These are phyloP conservation scores for Mariannaea elegans DNA, from an alignment of 2,329 filamentous ascomycete species.

Conservation along the genomic window DNA sequence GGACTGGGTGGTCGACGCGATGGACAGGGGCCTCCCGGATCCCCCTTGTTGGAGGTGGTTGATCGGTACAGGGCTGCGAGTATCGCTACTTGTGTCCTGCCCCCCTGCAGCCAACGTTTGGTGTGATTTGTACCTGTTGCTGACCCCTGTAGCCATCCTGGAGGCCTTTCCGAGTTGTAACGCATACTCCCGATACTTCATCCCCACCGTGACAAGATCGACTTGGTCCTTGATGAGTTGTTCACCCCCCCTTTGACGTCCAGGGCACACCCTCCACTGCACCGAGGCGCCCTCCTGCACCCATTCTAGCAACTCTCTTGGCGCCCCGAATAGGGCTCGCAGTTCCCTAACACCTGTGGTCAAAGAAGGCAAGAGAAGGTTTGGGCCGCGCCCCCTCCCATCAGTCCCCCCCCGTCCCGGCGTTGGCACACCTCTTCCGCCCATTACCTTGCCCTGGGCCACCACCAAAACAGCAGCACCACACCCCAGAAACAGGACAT, in stretches of 20 bases:
- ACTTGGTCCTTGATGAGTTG: not conserved
- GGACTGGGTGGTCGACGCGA: constrained; percentile 16
- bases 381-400: constrained; percentile 14
- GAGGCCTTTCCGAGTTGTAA: constrained; percentile 17
- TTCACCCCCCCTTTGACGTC: not conserved
- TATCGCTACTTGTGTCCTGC: constrained; percentile 15
- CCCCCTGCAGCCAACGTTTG: constrained; percentile 11
- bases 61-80: constrained; percentile 16
- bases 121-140: not conserved
- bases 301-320: not conserved
- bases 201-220: constrained; percentile 10
- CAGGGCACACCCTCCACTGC: constrained; percentile 12
- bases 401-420: constrained; percentile 9
- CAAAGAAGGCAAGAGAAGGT: constrained; percentile 1
- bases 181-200: constrained; percentile 11
- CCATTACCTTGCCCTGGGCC: constrained; percentile 24
- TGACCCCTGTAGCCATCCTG: constrained; percentile 2
- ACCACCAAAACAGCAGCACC: constrained; percentile 15
- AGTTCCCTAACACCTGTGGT: constrained; percentile 4
- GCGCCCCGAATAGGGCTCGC: constrained; percentile 13
- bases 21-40: constrained; percentile 8
- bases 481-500: not conserved
- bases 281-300: constrained; percentile 3
- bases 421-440: constrained; percentile 32
- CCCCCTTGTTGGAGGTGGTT: not conserved